These are phyloP conservation scores for Phragmites australis DNA, from an alignment of 176 grass and related monocot species.

Conservation along the genomic window DNA sequence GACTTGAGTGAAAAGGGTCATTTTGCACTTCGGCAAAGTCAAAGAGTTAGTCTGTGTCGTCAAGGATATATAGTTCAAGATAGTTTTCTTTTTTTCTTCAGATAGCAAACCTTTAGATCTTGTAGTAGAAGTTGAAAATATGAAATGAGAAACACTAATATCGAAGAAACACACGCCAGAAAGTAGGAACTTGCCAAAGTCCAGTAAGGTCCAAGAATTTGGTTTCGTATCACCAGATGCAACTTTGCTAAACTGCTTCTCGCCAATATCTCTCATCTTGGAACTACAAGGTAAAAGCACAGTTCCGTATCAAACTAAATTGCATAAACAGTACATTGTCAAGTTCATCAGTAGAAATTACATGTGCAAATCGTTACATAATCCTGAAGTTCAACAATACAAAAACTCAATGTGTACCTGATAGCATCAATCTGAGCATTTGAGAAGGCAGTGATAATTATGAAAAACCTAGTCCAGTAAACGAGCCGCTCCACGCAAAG, in stretches of 20 bases:
- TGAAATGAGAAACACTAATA: constrained; percentile 29
- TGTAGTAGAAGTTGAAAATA: constrained; percentile 1
- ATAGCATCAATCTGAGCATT: constrained; percentile 95
- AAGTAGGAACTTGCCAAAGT: constrained; percentile 63
- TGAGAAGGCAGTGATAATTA: constrained; percentile 93
- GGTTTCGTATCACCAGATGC: constrained; percentile 89
- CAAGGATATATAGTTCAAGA: background rate
- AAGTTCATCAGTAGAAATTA: background rate
- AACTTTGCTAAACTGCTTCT: constrained; percentile 80
- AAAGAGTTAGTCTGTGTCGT: background rate
- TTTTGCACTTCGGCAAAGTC: constrained; percentile 12
- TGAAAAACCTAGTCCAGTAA: constrained; percentile 97
- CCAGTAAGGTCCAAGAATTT: constrained; percentile 91
- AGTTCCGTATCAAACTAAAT: constrained; percentile 7
- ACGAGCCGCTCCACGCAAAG: constrained; percentile 88
- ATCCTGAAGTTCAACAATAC: background rate
- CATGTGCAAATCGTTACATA: background rate
- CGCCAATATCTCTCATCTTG: constrained; percentile 85
- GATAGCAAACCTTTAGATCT: background rate
- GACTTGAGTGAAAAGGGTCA: background rate
- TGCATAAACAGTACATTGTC: background rate
- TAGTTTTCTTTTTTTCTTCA: background rate
- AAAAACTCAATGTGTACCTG: constrained; percentile 44
- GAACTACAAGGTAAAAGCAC: constrained; percentile 48
- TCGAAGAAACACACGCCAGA: background rate